These are phyloP conservation scores for Sarcomyxa edulis DNA, from an alignment of 768 basidiomycete genomes.

Conservation along the genomic window DNA sequence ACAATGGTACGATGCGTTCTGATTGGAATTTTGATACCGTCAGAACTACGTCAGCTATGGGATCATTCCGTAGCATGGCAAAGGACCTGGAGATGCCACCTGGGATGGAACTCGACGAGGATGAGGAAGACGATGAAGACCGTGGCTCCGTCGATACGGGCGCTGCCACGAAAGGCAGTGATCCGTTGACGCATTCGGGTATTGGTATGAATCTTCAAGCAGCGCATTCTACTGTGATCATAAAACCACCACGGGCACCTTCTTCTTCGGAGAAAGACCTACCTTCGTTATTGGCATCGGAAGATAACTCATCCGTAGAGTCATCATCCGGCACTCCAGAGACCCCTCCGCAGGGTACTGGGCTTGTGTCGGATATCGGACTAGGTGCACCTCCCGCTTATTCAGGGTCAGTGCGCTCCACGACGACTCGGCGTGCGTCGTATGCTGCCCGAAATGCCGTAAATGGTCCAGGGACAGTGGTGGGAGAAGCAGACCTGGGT, in stretches of 20 bases:
- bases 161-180: slow-evolving; percentile 63
- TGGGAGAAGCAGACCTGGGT: slow-evolving; percentile 81
- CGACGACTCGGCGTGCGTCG: slow-evolving; percentile 61
- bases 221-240: slow-evolving; percentile 68
- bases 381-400: slow-evolving; percentile 72
- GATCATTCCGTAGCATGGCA: slow-evolving; percentile 68
- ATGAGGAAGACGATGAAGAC: slow-evolving; percentile 36
- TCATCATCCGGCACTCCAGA: slow-evolving; percentile 33
- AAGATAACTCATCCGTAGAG: slow-evolving; percentile 35
- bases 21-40: slow-evolving; percentile 97
- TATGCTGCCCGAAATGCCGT: slow-evolving; percentile 69
- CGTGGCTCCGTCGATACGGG: slow-evolving; percentile 54
- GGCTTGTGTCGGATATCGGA: slow-evolving; percentile 18
- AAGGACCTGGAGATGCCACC: slow-evolving; percentile 55
- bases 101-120: slow-evolving; percentile 54
- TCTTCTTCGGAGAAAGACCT: slow-evolving; percentile 36
- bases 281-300: slow-evolving; percentile 28
- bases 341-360: slow-evolving; percentile 24
- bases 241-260: slow-evolving; percentile 37
- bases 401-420: slow-evolving; percentile 55
- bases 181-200: slow-evolving; percentile 31
- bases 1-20: slow-evolving; percentile 76
- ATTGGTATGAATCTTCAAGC: slow-evolving; percentile 50
- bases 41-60: slow-evolving; percentile 66
- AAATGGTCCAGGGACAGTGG: slow-evolving; percentile 62